These are phyloP conservation scores for Giardia duodenalis DNA, from an alignment of 208 protist genomes.

Conservation along the genomic window DNA sequence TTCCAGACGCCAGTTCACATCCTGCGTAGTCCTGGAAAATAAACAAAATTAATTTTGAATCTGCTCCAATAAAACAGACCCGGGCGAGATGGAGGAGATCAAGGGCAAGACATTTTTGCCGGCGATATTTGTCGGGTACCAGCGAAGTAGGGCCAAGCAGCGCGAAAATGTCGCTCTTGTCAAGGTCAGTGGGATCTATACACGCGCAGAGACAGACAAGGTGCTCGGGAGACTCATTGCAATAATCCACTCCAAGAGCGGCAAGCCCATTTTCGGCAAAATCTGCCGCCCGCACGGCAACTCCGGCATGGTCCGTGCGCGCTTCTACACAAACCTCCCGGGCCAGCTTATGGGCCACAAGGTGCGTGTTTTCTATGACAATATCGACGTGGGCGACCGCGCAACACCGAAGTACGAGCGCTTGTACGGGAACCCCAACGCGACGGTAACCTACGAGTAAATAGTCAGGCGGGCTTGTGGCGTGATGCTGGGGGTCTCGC, in stretches of 20 bases:
- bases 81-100: background rate
- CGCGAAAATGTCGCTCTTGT: background rate
- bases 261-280: conserved; percentile 74
- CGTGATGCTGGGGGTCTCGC: too few species aligned
- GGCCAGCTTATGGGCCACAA: conserved; percentile 73
- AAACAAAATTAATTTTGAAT: too few species aligned
- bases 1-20: too few species aligned
- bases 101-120: background rate
- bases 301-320: conserved; percentile 78
- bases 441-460: too few species aligned
- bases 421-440: too few species aligned
- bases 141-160: background rate
- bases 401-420: background rate
- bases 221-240: background rate
- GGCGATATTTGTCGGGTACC: background rate
- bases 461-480: too few species aligned
- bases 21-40: too few species aligned
- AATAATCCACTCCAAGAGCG: background rate
- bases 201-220: background rate
- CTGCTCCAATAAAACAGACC: too few species aligned
- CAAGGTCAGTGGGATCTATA: background rate
- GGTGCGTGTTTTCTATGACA: conserved; percentile 43
- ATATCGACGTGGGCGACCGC: background rate
- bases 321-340: conserved; percentile 83
- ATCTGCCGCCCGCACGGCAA: conserved; percentile 85